A percentile compares a stretch with the other conserved stretches of the same genome.
These are phyloP conservation scores for Phytophthora palmivora DNA, from an alignment of 352 stramenopile species.

Conservation along the genomic window DNA sequence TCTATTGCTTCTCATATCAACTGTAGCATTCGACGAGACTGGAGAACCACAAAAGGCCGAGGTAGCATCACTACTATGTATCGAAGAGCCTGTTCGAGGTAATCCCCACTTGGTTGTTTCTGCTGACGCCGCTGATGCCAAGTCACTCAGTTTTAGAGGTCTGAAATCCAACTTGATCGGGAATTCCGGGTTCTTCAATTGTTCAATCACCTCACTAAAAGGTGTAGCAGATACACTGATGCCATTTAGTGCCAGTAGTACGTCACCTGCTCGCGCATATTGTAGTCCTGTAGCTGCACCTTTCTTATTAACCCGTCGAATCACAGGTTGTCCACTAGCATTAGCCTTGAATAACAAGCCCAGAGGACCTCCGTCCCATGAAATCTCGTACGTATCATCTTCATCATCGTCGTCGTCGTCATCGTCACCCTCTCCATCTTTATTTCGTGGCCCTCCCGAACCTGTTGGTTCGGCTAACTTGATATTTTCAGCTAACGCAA, in stretches of 20 bases:
- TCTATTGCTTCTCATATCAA: constrained; percentile 37
- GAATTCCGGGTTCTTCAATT: constrained; percentile 65
- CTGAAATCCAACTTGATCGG: constrained; percentile 76
- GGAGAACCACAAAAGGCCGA: constrained; percentile 41
- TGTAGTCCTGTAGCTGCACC: constrained; percentile 63
- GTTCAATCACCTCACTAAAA: constrained; percentile 76
- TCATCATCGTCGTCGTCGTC: constrained; percentile 69
- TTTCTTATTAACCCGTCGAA: constrained; percentile 81
- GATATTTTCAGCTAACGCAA: constrained; percentile 55
- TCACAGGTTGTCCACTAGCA: constrained; percentile 57
- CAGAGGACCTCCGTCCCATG: constrained; percentile 69
- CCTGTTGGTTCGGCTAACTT: constrained; percentile 34
- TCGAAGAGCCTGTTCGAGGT: constrained; percentile 36
- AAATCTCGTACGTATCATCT: constrained; percentile 78
- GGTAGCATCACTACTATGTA: constrained; percentile 41
- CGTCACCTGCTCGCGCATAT: constrained; percentile 73
- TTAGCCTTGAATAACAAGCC: constrained; percentile 79
- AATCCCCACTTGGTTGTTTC: constrained; percentile 28
- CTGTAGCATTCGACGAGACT: constrained; percentile 35
- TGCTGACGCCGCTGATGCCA: constrained; percentile 29
- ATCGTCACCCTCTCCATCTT: constrained; percentile 34
- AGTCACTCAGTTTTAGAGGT: constrained; percentile 57
- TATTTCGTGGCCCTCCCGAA: constrained; percentile 1
- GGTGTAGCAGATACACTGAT: constrained; percentile 50
- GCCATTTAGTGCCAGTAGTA: constrained; percentile 77